phyloP scores from a whole-genome alignment of 495 filamentous ascomycete species.

The Evansstolkia leycettana region DNA sequence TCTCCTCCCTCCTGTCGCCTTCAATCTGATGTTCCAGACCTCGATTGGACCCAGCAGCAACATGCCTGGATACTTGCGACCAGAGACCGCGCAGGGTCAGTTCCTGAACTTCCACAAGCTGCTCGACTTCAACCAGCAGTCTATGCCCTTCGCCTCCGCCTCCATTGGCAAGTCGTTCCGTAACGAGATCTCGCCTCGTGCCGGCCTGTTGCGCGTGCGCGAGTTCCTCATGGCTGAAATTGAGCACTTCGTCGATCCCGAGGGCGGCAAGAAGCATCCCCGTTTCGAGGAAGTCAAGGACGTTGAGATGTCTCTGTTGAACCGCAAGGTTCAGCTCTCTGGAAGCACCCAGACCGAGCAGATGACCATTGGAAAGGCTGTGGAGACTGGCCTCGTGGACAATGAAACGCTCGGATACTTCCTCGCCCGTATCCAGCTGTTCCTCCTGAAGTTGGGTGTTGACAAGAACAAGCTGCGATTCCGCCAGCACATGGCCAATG shows the following conservation, averaged over 20 bases:
- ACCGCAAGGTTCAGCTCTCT: conserved; percentile 58
- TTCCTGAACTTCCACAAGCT: conserved; percentile 58
- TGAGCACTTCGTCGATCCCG: conserved; percentile 61
- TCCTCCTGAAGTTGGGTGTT: conserved; percentile 58
- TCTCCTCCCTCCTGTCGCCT: conserved; percentile 49
- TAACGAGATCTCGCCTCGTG: conserved; percentile 60
- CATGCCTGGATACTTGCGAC: conserved; percentile 49
- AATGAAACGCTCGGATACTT: conserved; percentile 88
- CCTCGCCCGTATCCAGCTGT: conserved; percentile 63
- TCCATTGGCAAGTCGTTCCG: conserved; percentile 67
- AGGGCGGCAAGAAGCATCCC: conserved; percentile 57
- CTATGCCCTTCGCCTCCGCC: conserved; percentile 63
- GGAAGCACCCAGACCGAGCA: conserved; percentile 49
- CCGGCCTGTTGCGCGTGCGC: conserved; percentile 54
- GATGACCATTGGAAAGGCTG: conserved; percentile 59
- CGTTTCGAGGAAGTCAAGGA: conserved; percentile 53
- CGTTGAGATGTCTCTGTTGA: conserved; percentile 51
- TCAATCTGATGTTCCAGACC: conserved; percentile 70
- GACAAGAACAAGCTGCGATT: conserved; percentile 66
- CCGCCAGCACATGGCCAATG: conserved; percentile 73
- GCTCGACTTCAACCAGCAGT: conserved; percentile 58
- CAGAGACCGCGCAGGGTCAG: conserved; percentile 58
- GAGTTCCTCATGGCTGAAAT: conserved; percentile 70
- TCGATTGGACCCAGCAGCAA: conserved; percentile 55
- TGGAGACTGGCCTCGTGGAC: conserved; percentile 55